These are phyloP conservation scores for Lagerstroemia speciosa DNA, from an alignment of 345 rosid species.

Conservation along the genomic window DNA sequence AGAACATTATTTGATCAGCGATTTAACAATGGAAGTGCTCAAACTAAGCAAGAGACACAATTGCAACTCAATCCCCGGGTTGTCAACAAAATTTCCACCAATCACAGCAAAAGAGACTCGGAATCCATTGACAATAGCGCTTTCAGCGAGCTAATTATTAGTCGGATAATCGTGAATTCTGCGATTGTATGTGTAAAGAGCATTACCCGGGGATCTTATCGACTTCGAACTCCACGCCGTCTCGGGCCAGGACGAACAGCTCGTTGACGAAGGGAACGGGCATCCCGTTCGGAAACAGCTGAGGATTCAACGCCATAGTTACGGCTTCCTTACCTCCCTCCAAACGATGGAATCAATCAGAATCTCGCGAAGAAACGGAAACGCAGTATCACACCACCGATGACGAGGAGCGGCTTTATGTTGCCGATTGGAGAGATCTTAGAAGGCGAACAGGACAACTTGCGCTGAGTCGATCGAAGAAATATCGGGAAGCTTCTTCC, in stretches of 20 bases:
- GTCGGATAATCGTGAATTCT: background rate
- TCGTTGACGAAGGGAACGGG: conserved; percentile 78
- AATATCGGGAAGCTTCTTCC: conserved; percentile 4
- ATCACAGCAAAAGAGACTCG: background rate
- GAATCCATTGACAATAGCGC: background rate
- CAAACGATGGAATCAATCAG: too few relatives aligned
- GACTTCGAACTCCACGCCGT: conserved; percentile 81
- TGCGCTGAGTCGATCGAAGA: too few relatives aligned
- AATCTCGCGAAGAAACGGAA: background rate
- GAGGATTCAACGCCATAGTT: conserved; percentile 83
- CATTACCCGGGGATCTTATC: conserved; percentile 82
- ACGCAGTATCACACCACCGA: background rate
- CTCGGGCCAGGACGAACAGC: conserved; percentile 70
- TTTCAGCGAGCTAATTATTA: background rate
- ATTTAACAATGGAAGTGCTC: background rate
- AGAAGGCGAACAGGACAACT: too few relatives aligned
- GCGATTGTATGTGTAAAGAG: background rate
- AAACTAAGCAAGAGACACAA: background rate
- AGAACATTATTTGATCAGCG: background rate
- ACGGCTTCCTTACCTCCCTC: background rate
- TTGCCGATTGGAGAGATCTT: background rate
- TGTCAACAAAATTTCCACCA: background rate
- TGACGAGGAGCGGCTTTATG: background rate
- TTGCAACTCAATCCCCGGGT: background rate
- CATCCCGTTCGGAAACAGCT: conserved; percentile 62